A percentile compares a stretch with the other conserved stretches of the same genome.
These are phyloP conservation scores for Zalaria sp. DNA, from an alignment of 2,329 filamentous ascomycete genomes.

Conservation along the genomic window DNA sequence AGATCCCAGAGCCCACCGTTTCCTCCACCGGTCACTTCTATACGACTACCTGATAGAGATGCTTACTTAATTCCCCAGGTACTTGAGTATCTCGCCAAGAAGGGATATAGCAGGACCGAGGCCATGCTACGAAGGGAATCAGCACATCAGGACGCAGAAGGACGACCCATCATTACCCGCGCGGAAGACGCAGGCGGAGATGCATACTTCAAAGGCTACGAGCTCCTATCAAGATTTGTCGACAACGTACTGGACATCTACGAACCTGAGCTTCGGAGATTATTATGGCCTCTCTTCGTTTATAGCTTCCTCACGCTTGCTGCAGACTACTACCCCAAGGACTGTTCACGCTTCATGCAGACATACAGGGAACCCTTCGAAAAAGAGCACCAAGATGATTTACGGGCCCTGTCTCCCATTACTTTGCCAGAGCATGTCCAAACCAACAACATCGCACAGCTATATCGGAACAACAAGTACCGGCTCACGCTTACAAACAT, in stretches of 20 bases:
- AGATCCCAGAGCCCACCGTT: no score
- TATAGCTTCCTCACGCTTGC: slow-evolving; percentile 81
- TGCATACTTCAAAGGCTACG: slow-evolving; percentile 63
- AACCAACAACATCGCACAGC: slow-evolving; percentile 61
- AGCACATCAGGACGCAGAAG: slow-evolving; percentile 66
- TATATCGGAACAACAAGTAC: slow-evolving; percentile 81
- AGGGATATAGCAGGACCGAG: slow-evolving; percentile 86
- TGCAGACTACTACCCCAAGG: slow-evolving; percentile 53
- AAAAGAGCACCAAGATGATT: slow-evolving; percentile 63
- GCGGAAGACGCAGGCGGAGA: slow-evolving; percentile 57
- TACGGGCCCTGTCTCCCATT: slow-evolving; percentile 61
- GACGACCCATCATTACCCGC: slow-evolving; percentile 52
- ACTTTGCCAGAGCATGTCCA: slow-evolving; percentile 64
- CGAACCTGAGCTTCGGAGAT: slow-evolving; percentile 79
- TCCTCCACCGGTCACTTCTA: no score
- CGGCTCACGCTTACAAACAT: slow-evolving; percentile 78
- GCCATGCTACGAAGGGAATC: slow-evolving; percentile 87
- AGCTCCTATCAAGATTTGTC: slow-evolving; percentile 47
- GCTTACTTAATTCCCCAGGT: slow-evolving; percentile 39
- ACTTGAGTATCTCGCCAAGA: slow-evolving; percentile 89
- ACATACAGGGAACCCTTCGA: slow-evolving; percentile 58
- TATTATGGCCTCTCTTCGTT: slow-evolving; percentile 88
- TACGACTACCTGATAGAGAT: no score
- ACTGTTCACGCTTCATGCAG: slow-evolving; percentile 61
- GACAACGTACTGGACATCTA: slow-evolving; percentile 89